Evolutionary conservation across 257 asterid genomes (phyloP).

Genomic region (Lithospermum erythrorhizon): DNA sequence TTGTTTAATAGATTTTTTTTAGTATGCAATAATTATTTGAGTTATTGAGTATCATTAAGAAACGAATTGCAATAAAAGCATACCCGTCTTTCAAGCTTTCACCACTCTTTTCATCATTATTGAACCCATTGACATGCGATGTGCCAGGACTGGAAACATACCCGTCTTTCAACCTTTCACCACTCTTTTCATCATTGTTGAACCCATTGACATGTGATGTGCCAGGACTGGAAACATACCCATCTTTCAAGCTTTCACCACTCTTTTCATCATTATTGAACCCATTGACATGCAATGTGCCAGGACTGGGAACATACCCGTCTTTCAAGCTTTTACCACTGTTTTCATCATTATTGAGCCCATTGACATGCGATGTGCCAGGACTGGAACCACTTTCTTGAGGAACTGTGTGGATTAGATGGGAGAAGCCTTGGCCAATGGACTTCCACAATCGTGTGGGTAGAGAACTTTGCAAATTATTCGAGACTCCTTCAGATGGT

Average conservation of each 20-base stretch:
- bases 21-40: no score
- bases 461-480: conserved; percentile 25
- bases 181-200: not conserved
- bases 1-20: no score
- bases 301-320: not conserved
- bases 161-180: not conserved
- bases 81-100: not conserved
- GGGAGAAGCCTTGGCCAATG: conserved; percentile 24
- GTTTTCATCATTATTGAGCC: not conserved
- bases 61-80: no score
- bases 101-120: not conserved
- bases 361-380: conserved; percentile 2
- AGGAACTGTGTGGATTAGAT: not conserved
- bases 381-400: not conserved
- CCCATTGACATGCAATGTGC: conserved; percentile 1
- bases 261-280: not conserved
- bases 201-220: not conserved
- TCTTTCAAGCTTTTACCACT: not conserved
- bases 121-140: not conserved
- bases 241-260: not conserved
- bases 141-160: not conserved
- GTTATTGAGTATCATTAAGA: no score
- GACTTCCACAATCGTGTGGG: conserved; percentile 51
- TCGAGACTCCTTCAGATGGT: conserved; percentile 23
- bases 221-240: not conserved